These are phyloP conservation scores for Microbotryum scabiosae DNA, from an alignment of 1,284 basidiomycete genomes.

Conservation along the genomic window DNA sequence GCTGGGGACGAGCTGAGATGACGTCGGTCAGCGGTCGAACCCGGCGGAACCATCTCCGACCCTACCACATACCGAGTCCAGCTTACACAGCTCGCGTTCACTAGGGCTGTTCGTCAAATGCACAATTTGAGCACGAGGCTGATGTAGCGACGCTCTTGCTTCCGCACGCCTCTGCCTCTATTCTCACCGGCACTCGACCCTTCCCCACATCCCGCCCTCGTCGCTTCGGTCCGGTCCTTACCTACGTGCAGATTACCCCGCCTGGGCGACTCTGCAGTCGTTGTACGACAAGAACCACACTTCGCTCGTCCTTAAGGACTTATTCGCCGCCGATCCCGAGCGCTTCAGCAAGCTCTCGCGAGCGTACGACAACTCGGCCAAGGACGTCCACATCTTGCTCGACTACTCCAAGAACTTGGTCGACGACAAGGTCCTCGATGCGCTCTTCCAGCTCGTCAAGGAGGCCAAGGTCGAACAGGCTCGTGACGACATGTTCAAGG, in stretches of 20 bases:
- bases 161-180: too few relatives aligned
- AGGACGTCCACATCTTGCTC: constrained; percentile 71
- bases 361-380: constrained; percentile 61
- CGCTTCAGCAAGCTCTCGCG: constrained; percentile 81
- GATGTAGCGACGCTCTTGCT: too few relatives aligned
- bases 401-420: constrained; percentile 97
- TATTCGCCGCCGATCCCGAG: constrained; percentile 77
- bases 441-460: constrained; percentile 68
- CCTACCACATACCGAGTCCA: too few relatives aligned
- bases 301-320: constrained; percentile 75
- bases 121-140: too few relatives aligned
- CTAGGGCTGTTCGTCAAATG: too few relatives aligned
- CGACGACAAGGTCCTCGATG: constrained; percentile 62
- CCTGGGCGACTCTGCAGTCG: constrained; percentile 86
- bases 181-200: too few relatives aligned
- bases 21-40: too few relatives aligned
- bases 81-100: too few relatives aligned
- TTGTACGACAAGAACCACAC: constrained; percentile 68
- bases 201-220: too few relatives aligned
- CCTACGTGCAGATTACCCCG: constrained; percentile 58
- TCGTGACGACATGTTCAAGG: constrained; percentile 88
- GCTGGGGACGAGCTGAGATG: too few relatives aligned
- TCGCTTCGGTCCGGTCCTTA: too few relatives aligned
- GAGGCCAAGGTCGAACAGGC: constrained; percentile 79
- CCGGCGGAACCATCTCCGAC: too few relatives aligned